These are phyloP conservation scores for Borovskyia barvae DNA, from an alignment of 208 protist genomes.

Conservation along the genomic window DNA sequence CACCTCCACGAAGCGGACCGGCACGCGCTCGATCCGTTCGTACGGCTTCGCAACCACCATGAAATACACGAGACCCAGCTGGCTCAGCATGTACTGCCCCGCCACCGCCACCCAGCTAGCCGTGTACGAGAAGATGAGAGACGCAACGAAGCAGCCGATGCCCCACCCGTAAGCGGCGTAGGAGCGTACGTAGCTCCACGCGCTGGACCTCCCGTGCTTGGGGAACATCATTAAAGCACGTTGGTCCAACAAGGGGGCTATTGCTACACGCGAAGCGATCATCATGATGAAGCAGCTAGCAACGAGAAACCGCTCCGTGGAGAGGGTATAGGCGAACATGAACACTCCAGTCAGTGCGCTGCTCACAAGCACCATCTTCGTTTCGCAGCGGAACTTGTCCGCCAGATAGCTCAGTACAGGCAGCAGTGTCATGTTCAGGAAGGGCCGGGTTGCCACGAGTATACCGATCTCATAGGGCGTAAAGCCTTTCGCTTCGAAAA, in stretches of 20 bases:
- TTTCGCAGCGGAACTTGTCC: constrained; percentile 41
- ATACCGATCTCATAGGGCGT: constrained; percentile 30
- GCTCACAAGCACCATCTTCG: constrained; percentile 26
- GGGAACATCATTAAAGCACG: constrained; percentile 50
- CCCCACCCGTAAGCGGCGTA: constrained; percentile 65
- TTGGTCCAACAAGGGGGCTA: constrained; percentile 48
- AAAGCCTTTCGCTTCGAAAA: constrained; percentile 43
- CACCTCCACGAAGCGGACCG: constrained; percentile 38
- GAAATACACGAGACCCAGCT: constrained; percentile 40
- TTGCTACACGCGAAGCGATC: constrained; percentile 19
- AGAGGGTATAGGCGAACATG: constrained; percentile 17
- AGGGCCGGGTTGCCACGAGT: constrained; percentile 25
- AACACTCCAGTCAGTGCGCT: constrained; percentile 5
- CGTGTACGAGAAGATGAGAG: constrained; percentile 8
- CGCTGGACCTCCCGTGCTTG: constrained; percentile 10
- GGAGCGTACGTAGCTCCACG: constrained; percentile 45
- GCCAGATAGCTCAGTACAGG: constrained; percentile 46
- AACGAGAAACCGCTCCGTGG: background rate
- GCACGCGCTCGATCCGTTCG: constrained; percentile 23
- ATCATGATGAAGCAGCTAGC: constrained; percentile 29
- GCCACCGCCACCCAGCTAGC: constrained; percentile 28
- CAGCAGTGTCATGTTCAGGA: constrained; percentile 35
- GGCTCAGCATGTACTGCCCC: constrained; percentile 36
- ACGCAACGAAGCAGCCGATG: constrained; percentile 26
- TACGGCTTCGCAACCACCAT: constrained; percentile 33